Conservation (phyloP, 345 rosid species). For the Syzygium grande region DNA sequence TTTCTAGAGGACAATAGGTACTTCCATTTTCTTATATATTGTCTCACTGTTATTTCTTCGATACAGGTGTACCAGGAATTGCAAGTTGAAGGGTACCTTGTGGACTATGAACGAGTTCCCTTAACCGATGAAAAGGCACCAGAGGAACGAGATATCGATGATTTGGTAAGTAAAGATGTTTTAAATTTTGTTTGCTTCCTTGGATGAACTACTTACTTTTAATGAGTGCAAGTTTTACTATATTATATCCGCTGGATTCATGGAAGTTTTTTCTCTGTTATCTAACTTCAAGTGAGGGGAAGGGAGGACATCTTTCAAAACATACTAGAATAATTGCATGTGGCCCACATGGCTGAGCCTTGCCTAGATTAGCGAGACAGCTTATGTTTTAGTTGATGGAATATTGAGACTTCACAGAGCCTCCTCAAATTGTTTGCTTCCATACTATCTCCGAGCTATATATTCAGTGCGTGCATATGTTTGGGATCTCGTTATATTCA, state of each 20-base stretch:
- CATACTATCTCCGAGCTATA: not conserved
- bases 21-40: slow-evolving; percentile 6
- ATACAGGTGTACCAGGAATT: slow-evolving; percentile 77
- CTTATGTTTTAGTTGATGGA: not conserved
- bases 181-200: not conserved
- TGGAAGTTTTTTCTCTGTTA: slow-evolving; percentile 2
- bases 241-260: not conserved
- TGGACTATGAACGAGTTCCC: slow-evolving; percentile 93
- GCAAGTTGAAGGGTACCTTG: slow-evolving; percentile 77
- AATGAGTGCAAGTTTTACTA: not conserved
- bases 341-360: not conserved
- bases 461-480: not conserved
- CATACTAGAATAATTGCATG: not conserved
- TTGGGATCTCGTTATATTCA: not conserved
- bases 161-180: slow-evolving; percentile 41
- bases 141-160: slow-evolving; percentile 87
- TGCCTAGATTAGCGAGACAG: not conserved
- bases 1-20: slow-evolving; percentile 1
- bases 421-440: not conserved
- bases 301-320: not conserved
- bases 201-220: not conserved
- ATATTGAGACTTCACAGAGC: not conserved
- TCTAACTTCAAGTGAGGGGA: not conserved
- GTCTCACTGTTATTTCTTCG: slow-evolving; percentile 9
- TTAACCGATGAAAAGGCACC: slow-evolving; percentile 96